Percentiles rank a stretch among this genome's conserved stretches.
phyloP scores from a whole-genome alignment of 2,329 filamentous ascomycete species.

The Aspergillus thermomutatus region DNA sequence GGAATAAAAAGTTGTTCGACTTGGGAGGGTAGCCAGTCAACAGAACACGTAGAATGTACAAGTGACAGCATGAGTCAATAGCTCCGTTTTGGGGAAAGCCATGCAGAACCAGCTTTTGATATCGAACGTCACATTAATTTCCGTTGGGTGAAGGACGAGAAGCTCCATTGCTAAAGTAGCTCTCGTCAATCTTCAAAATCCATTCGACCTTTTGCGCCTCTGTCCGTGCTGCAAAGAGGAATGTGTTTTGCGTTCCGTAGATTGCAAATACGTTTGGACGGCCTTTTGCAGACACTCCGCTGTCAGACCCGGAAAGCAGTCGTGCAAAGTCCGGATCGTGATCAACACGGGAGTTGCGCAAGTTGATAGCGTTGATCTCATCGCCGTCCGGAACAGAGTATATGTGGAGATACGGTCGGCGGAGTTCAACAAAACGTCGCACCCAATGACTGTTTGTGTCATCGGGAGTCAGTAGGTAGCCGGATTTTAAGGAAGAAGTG shows the following conservation, averaged over 20 bases:
- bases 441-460: constrained; percentile 77
- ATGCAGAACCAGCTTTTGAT: background rate
- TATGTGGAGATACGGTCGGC: constrained; percentile 86
- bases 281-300: constrained; percentile 39
- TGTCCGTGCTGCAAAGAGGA: constrained; percentile 84
- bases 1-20: background rate
- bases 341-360: constrained; percentile 87
- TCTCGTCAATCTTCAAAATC: constrained; percentile 93
- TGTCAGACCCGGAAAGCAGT: constrained; percentile 52
- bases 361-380: constrained; percentile 82
- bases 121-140: constrained; percentile 14
- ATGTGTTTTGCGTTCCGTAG: constrained; percentile 91
- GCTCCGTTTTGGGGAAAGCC: background rate
- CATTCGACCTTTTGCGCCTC: constrained; percentile 95
- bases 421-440: constrained; percentile 86
- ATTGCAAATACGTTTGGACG: constrained; percentile 82
- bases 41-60: background rate
- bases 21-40: background rate
- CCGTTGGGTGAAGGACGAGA: constrained; percentile 24
- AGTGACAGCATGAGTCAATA: background rate
- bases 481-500: constrained; percentile 74
- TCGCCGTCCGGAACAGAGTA: constrained; percentile 83
- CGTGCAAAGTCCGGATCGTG: constrained; percentile 83
- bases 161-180: constrained; percentile 51
- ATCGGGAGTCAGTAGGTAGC: constrained; percentile 82